A percentile compares a stretch with the other conserved stretches of the same genome.
Evolutionary conservation across 306 rosid species (phyloP).

Genomic region (Oemleria cerasiformis): DNA sequence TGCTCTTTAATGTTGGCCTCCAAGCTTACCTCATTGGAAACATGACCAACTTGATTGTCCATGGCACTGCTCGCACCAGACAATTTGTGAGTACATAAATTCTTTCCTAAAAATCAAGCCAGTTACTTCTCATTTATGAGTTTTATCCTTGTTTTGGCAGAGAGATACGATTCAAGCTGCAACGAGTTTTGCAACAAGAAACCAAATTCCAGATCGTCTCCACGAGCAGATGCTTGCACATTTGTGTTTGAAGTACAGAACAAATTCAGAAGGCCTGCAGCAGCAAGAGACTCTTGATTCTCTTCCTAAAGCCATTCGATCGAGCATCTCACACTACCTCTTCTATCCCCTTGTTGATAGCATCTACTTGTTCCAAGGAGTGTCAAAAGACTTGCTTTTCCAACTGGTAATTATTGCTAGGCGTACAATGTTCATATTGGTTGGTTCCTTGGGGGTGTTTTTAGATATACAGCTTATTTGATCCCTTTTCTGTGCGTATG

Average conservation of each 20-base stretch:
- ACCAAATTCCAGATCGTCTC: slow-evolving; percentile 58
- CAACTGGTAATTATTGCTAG: slow-evolving; percentile 60
- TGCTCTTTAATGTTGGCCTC: slow-evolving; percentile 57
- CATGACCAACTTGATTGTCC: slow-evolving; percentile 84
- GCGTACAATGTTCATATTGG: not conserved
- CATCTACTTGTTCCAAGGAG: slow-evolving; percentile 66
- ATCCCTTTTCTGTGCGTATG: slow-evolving; percentile 2
- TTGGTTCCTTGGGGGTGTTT: not conserved
- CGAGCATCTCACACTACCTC: slow-evolving; percentile 62
- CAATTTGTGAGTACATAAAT: slow-evolving; percentile 53
- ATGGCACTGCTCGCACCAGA: slow-evolving; percentile 66
- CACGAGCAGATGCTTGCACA: slow-evolving; percentile 83
- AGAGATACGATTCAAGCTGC: slow-evolving; percentile 74
- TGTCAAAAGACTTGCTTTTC: slow-evolving; percentile 65
- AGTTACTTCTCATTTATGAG: no score
- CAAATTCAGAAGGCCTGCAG: slow-evolving; percentile 77
- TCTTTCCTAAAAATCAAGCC: not conserved
- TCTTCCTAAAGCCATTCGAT: slow-evolving; percentile 80
- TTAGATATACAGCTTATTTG: not conserved
- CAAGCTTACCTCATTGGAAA: slow-evolving; percentile 71
- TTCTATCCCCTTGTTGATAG: slow-evolving; percentile 55
- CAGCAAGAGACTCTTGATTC: slow-evolving; percentile 75
- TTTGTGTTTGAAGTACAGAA: slow-evolving; percentile 67
- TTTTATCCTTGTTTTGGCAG: slow-evolving; percentile 23
- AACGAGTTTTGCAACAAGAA: slow-evolving; percentile 58